A percentile compares a stretch with the other conserved stretches of the same genome.
Conservation (phyloP, 352 stramenopile genomes). For the Hyaloperonospora brassicae region DNA sequence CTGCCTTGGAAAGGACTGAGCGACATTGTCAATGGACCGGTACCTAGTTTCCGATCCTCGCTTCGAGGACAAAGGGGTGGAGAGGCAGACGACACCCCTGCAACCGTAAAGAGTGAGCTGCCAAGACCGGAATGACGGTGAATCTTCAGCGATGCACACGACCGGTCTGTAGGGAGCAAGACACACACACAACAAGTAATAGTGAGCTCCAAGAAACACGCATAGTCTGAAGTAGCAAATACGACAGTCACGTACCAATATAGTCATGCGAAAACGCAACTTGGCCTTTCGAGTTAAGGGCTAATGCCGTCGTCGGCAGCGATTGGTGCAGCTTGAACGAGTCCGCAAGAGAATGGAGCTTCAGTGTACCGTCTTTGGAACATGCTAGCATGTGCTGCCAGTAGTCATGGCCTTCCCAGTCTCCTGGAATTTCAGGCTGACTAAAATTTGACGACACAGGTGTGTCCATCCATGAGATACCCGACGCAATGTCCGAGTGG, state of each 20-base stretch:
- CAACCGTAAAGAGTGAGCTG: constrained; percentile 65
- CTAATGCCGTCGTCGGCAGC: constrained; percentile 58
- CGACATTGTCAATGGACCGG: constrained; percentile 15
- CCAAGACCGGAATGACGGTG: constrained; percentile 52
- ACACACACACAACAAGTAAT: constrained; percentile 2
- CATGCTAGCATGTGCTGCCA: constrained; percentile 87
- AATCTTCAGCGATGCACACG: constrained; percentile 77
- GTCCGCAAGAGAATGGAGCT: constrained; percentile 78
- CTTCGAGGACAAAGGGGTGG: constrained; percentile 11
- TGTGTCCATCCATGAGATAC: constrained; percentile 82
- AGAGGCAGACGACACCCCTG: constrained; percentile 15
- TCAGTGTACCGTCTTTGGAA: constrained; percentile 82
- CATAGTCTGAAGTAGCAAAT: neutral
- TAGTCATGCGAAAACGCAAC: constrained; percentile 78
- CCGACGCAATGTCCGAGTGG: constrained; percentile 73
- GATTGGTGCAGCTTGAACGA: constrained; percentile 78
- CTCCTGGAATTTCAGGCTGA: constrained; percentile 28
- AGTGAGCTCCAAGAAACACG: neutral
- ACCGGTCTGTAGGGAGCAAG: constrained; percentile 44
- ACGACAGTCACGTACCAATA: constrained; percentile 39
- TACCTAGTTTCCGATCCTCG: constrained; percentile 22
- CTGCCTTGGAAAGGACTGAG: constrained; percentile 23
- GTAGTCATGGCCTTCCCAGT: constrained; percentile 69
- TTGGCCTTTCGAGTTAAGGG: constrained; percentile 73
- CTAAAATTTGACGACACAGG: constrained; percentile 36